Evolutionary conservation across 2,329 filamentous ascomycete genomes (phyloP).

Genomic region (Colletotrichum destructivum): DNA sequence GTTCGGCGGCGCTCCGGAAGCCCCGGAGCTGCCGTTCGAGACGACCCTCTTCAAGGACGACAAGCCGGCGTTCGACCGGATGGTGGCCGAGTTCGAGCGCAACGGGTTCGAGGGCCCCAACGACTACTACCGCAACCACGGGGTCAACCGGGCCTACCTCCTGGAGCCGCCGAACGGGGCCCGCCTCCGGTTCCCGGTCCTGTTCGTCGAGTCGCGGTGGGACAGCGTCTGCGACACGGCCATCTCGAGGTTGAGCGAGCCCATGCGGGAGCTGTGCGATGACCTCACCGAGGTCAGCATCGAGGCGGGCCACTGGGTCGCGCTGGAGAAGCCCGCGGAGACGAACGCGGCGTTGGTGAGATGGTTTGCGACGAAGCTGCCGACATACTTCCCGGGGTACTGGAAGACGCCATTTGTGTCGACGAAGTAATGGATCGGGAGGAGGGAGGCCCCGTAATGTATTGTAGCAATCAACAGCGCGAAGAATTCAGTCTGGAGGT

Average conservation of each 20-base stretch:
- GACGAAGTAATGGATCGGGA: background rate
- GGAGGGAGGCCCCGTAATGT: too few species aligned
- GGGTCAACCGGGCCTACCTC: slow-evolving; percentile 57
- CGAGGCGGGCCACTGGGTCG: slow-evolving; percentile 54
- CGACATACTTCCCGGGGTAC: slow-evolving; percentile 32
- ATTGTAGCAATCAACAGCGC: too few species aligned
- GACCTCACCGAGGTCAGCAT: slow-evolving; percentile 56
- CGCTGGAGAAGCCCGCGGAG: slow-evolving; percentile 48
- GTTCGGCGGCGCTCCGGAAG: slow-evolving; percentile 32
- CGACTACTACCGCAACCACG: slow-evolving; percentile 58
- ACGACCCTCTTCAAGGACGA: slow-evolving; percentile 9
- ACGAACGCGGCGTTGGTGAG: slow-evolving; percentile 47
- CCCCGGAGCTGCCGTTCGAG: slow-evolving; percentile 26
- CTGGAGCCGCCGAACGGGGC: slow-evolving; percentile 47
- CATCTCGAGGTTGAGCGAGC: slow-evolving; percentile 51
- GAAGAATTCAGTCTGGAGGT: background rate
- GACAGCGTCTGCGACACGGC: slow-evolving; percentile 56
- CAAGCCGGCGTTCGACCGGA: slow-evolving; percentile 73
- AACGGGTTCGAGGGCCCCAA: slow-evolving; percentile 73
- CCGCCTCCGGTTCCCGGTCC: slow-evolving; percentile 53
- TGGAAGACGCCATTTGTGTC: slow-evolving; percentile 36
- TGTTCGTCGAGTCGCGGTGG: slow-evolving; percentile 54
- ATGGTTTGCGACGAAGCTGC: slow-evolving; percentile 46
- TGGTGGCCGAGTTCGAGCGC: slow-evolving; percentile 93
- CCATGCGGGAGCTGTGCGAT: slow-evolving; percentile 52